Base-by-base conservation (phyloP, 805 yeast genomes). In the Candida koratica region DNA sequence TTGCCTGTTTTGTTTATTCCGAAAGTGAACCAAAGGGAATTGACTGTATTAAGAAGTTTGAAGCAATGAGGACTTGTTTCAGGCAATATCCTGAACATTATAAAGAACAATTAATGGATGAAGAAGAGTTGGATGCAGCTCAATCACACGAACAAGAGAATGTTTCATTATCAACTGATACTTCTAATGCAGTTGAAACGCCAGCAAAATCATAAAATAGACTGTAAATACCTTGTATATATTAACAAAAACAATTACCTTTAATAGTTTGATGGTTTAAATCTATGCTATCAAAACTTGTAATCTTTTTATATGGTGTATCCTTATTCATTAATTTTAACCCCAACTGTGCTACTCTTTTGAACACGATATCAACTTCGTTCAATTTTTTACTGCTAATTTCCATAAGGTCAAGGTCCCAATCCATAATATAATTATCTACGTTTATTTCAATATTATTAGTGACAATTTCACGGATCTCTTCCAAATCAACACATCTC, bases 21-120 rank as follows among this genome's bases (percentile, higher is more conserved):
- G 86, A 82, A 52, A 81, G 82, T 40, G 97, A 90, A 58, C 97
- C 97, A 56, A 90, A 90, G 69, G 98, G 98, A 32, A 77, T 84
- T 43, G 97, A 93, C 60, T 93, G 98, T 65, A 77, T 90, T 49
- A 86, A 84, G 51, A 84, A 84, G 67, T 93, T 90, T 67, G 79
- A 81, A 59, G 75, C 68, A 52, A 93, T 90, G 97, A 96, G 94
- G 67, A 73, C 77, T 44, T 93, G 98, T 67, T 93, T 93, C 79
- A 81, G 90, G 68, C 69, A 75, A 56, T 75, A 89, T 62, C 97
- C 97, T 18, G 98, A 93, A 42, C 81, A 84, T 35, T 93, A 93
- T 63, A 84, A 88, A 46, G 97, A 89, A 56, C 96, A 89, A 61
- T 71, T 88, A 52, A 74, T 82, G 58, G 95, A 83, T 36, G 95